Evolutionary conservation across 768 basidiomycete species (phyloP).

Genomic region (Mycena amicta): DNA sequence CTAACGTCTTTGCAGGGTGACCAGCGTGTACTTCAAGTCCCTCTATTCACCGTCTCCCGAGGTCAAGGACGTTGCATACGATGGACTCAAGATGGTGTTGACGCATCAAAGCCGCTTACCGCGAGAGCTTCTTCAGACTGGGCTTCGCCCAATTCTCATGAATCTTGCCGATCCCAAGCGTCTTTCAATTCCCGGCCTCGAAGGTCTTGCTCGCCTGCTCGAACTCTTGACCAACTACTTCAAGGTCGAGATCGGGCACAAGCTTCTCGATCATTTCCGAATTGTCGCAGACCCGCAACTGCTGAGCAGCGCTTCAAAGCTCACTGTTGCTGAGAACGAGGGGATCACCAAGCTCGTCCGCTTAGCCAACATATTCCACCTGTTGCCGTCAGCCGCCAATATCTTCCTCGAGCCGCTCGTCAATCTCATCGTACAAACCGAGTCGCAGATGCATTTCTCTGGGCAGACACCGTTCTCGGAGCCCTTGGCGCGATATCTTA

Average conservation of each 20-base stretch:
- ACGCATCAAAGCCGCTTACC: slow-evolving; percentile 89
- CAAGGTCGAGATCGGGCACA: slow-evolving; percentile 98
- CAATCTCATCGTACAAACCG: slow-evolving; percentile 87
- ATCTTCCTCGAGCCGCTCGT: slow-evolving; percentile 90
- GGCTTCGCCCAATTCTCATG: slow-evolving; percentile 94
- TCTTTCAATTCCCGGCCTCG: slow-evolving; percentile 86
- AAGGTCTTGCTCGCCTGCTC: slow-evolving; percentile 90
- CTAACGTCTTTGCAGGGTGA: slow-evolving; percentile 85
- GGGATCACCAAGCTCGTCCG: slow-evolving; percentile 91
- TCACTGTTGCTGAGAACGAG: slow-evolving; percentile 84
- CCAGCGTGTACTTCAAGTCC: slow-evolving; percentile 96
- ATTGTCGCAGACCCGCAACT: slow-evolving; percentile 89
- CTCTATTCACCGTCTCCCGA: slow-evolving; percentile 89
- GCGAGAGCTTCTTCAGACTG: slow-evolving; percentile 92
- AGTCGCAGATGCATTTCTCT: slow-evolving; percentile 89
- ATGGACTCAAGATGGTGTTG: slow-evolving; percentile 87
- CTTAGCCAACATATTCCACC: slow-evolving; percentile 96
- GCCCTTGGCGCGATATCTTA: slow-evolving; percentile 87
- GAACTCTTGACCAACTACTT: slow-evolving; percentile 98
- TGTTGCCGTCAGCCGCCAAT: slow-evolving; percentile 90
- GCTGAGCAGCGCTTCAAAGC: slow-evolving; percentile 75
- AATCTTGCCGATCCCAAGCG: slow-evolving; percentile 96
- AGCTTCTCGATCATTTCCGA: slow-evolving; percentile 94
- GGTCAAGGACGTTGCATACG: slow-evolving; percentile 94
- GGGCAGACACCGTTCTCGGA: slow-evolving; percentile 90